These are phyloP conservation scores for Mortierella sp. DNA, from an alignment of 371 early-diverging fungal genomes.

Conservation along the genomic window DNA sequence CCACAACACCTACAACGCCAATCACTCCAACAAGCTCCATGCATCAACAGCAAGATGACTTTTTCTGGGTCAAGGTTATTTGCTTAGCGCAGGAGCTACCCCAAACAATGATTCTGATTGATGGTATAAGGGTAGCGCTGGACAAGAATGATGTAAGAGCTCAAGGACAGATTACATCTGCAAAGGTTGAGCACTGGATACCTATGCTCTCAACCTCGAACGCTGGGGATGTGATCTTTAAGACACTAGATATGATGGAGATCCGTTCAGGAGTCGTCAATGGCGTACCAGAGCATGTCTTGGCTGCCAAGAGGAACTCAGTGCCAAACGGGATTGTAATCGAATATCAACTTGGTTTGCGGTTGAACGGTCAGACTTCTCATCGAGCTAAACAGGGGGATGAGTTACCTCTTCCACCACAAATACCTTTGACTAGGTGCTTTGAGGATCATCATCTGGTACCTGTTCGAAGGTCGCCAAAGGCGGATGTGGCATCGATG, in stretches of 20 bases:
- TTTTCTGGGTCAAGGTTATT: slow-evolving; percentile 55
- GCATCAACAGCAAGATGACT: slow-evolving; percentile 32
- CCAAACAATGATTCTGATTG: slow-evolving; percentile 35
- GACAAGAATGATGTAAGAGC: slow-evolving; percentile 24
- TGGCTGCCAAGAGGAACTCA: slow-evolving; percentile 28
- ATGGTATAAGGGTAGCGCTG: slow-evolving; percentile 36
- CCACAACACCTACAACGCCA: slow-evolving; percentile 41
- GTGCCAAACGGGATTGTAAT: slow-evolving; percentile 35
- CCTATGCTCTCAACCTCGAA: slow-evolving; percentile 43
- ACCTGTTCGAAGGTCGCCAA: slow-evolving; percentile 50
- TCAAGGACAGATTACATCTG: slow-evolving; percentile 33
- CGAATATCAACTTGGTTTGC: slow-evolving; percentile 44
- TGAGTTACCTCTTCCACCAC: slow-evolving; percentile 36
- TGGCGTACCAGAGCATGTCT: slow-evolving; percentile 37
- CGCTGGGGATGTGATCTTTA: slow-evolving; percentile 49
- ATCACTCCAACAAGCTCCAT: slow-evolving; percentile 31
- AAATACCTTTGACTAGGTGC: slow-evolving; percentile 31
- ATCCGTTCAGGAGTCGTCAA: slow-evolving; percentile 43
- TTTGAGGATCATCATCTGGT: slow-evolving; percentile 47
- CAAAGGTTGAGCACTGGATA: slow-evolving; percentile 52
- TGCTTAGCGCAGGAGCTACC: slow-evolving; percentile 40
- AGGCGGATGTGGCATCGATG: slow-evolving; percentile 56
- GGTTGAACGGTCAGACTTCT: slow-evolving; percentile 26
- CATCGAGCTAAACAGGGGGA: slow-evolving; percentile 35
- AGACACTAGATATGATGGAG: slow-evolving; percentile 31